These are phyloP conservation scores for Dothidotthia symphoricarpi DNA, from an alignment of 2,329 filamentous ascomycete species.

Conservation along the genomic window DNA sequence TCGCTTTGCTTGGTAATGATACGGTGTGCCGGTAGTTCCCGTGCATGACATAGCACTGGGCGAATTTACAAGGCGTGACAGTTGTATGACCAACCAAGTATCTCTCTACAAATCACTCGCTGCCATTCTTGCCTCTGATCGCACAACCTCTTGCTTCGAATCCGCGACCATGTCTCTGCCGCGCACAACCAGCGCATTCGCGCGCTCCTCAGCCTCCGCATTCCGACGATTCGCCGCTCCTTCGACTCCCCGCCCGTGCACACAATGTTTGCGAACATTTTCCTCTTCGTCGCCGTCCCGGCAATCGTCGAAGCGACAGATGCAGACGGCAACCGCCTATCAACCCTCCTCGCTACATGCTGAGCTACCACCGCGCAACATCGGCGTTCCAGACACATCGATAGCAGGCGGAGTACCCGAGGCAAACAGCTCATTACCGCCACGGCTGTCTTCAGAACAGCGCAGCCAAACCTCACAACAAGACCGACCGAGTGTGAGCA, in stretches of 20 bases:
- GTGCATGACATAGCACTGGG: too few relatives aligned
- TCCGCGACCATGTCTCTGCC: slow-evolving; percentile 34
- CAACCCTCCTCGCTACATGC: slow-evolving; percentile 59
- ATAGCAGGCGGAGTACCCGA: slow-evolving; percentile 55
- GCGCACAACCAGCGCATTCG: slow-evolving; percentile 24
- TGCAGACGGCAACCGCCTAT: slow-evolving; percentile 66
- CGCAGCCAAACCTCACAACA: slow-evolving; percentile 14
- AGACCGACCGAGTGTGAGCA: slow-evolving; percentile 44
- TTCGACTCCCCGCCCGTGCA: slow-evolving; percentile 35
- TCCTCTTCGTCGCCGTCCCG: slow-evolving; percentile 41
- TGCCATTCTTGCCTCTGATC: too few relatives aligned
- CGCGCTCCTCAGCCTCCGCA: slow-evolving; percentile 23
- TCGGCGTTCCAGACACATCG: slow-evolving; percentile 59
- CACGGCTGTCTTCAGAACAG: slow-evolving; percentile 37
- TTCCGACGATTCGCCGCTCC: slow-evolving; percentile 29
- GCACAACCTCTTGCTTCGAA: too few relatives aligned
- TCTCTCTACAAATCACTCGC: too few relatives aligned
- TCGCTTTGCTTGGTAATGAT: too few relatives aligned
- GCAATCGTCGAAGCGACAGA: slow-evolving; percentile 42
- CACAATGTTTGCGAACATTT: slow-evolving; percentile 49
- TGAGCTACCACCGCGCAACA: slow-evolving; percentile 58
- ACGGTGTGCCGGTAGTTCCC: too few relatives aligned
- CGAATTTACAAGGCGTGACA: too few relatives aligned
- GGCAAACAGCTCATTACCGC: slow-evolving; percentile 50
- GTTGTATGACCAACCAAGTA: too few relatives aligned